Conservation (phyloP, 345 rosid genomes). For the Eutrema heterophyllum region DNA sequence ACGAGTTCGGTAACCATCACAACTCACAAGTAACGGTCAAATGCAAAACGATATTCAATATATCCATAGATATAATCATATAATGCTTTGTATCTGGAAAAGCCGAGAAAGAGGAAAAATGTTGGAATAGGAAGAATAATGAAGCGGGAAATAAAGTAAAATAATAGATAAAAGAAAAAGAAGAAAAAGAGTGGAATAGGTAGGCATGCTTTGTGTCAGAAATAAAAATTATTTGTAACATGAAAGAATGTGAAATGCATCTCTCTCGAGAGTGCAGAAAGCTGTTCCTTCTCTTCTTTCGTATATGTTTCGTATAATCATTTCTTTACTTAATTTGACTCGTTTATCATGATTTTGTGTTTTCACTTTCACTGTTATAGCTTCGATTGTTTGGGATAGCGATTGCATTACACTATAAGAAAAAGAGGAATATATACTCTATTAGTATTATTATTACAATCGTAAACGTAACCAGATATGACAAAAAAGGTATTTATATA, state of each 20-base stretch:
- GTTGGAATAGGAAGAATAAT: conserved; percentile 9
- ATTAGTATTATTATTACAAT: not conserved
- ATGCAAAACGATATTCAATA: not conserved
- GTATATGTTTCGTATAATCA: not conserved
- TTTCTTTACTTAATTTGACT: not conserved
- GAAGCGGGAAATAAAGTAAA: not conserved
- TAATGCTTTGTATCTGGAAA: conserved; percentile 5
- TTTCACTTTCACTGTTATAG: not conserved
- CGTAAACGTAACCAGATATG: not conserved
- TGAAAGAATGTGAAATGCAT: conserved; percentile 27
- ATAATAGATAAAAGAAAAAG: not conserved
- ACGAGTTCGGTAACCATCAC: not conserved
- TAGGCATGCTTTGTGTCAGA: conserved; percentile 35
- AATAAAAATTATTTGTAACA: not conserved
- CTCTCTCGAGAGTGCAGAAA: conserved; percentile 20
- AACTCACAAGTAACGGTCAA: conserved; percentile 5
- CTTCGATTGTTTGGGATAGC: not conserved
- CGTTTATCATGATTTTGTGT: not conserved
- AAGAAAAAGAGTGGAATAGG: not conserved
- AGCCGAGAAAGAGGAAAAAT: conserved; percentile 18
- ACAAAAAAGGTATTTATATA: too few species aligned
- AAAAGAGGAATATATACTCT: not conserved
- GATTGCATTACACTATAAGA: not conserved
- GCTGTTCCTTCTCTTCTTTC: conserved; percentile 8
- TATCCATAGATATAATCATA: not conserved